Base-by-base conservation (phyloP, 116 monocot species). In the Cymodocea nodosa region DNA sequence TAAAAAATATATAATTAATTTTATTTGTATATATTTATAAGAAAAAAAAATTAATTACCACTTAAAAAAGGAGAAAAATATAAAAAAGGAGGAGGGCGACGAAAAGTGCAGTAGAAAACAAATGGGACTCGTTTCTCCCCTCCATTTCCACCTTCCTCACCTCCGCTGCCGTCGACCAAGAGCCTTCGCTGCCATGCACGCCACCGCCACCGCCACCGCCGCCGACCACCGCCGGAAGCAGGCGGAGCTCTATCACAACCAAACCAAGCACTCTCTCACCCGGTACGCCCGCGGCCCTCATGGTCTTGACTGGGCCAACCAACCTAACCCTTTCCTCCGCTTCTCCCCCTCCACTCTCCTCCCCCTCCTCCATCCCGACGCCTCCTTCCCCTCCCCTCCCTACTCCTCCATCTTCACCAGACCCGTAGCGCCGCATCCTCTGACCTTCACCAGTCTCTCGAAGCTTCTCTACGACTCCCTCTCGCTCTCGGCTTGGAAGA, bases 401-500 rank as follows among this genome's bases (percentile, higher is more conserved):
- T 49, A 65, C 66, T 44, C 55, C 68, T 50, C 68, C 56, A 37
- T 73, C 73, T 62, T 70, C 57, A 18, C 51, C 48, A 64, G 61
- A 63, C 50, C 64, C 70, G 49, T 62, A 44, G 54, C 75, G 15
- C 75, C 63, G 15, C 58, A 57, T 52, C 64, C 63, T 70, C 69
- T 84, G 60, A 70, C 81, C 64, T 44, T 51, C 74, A 1, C 76
- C 62, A 73, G 81, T 55, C 34, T 98, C 69, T 98, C 98, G 37
- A 65, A 69, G 57, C 82, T 98, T 68, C 82, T 98, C 69, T 92
- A 74, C 74, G 75, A 92, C 77, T 98, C 98, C 37, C 88, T 98
- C 62, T 78, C 98, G 63, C 98, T 98, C 71, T 98, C 98, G 57
- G 98, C 98, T 2, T 98, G 98, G 98, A 98, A 98, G 77, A 75